These are phyloP conservation scores for Xerocomus amazonicus DNA, from an alignment of 1,284 basidiomycete genomes.

Conservation along the genomic window DNA sequence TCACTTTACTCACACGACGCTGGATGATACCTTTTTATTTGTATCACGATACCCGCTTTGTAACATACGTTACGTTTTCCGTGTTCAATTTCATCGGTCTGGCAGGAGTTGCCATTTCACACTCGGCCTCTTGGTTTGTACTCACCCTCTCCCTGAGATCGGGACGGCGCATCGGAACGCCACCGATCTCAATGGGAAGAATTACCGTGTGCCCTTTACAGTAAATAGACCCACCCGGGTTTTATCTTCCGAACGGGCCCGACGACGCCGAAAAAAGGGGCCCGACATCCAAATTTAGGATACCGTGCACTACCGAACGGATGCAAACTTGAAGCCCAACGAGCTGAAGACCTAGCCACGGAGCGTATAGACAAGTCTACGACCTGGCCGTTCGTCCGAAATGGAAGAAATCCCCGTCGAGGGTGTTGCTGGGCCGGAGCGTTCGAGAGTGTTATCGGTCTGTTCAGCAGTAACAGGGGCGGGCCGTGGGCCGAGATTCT, in stretches of 20 bases:
- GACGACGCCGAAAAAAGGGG: not conserved
- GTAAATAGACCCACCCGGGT: not conserved
- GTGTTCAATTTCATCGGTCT: slow-evolving; percentile 8
- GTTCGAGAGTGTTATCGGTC: no score
- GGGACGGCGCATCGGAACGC: not conserved
- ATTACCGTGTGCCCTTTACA: not conserved
- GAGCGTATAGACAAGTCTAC: no score
- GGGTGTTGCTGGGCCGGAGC: no score
- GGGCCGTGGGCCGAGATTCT: no score
- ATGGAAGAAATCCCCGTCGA: no score
- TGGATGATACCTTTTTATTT: slow-evolving; percentile 13
- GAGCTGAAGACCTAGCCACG: no score
- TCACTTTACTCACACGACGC: not conserved
- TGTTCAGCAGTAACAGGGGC: no score
- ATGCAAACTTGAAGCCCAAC: no score
- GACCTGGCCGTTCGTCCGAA: no score
- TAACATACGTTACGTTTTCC: slow-evolving; percentile 6
- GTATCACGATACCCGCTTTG: slow-evolving; percentile 18
- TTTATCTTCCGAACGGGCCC: not conserved
- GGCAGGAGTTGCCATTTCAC: slow-evolving; percentile 22
- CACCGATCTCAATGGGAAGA: not conserved
- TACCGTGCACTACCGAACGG: no score
- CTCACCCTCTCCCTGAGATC: not conserved
- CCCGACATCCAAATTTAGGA: no score
- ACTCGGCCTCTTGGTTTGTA: not conserved